Conservation (phyloP, 2,329 filamentous ascomycete genomes). For the Ramichloridium luteum region DNA sequence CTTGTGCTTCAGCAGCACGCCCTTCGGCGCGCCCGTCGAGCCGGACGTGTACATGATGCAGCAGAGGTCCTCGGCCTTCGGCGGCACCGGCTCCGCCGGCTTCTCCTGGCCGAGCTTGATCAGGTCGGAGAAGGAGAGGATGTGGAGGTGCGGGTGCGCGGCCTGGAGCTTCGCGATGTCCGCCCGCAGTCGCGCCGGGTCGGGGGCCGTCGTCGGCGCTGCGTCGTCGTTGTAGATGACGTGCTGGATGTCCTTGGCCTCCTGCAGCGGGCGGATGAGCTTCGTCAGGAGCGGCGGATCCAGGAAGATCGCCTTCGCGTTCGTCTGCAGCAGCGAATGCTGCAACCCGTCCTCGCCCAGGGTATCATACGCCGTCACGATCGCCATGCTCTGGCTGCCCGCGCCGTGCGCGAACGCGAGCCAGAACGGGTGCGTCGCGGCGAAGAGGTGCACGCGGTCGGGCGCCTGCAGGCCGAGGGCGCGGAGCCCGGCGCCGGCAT, state of each 20-base stretch:
- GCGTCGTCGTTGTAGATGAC: constrained; percentile 47
- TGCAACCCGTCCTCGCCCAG: constrained; percentile 72
- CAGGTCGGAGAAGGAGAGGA: constrained; percentile 45
- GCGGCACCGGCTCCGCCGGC: constrained; percentile 57
- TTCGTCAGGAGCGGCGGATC: constrained; percentile 60
- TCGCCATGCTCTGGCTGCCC: constrained; percentile 72
- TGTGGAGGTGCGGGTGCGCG: constrained; percentile 40
- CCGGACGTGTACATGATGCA: constrained; percentile 79
- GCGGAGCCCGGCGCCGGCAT: constrained; percentile 61
- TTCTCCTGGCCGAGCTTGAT: constrained; percentile 49
- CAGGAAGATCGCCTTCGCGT: constrained; percentile 71
- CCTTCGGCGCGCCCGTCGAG: constrained; percentile 80
- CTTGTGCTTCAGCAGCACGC: constrained; percentile 69
- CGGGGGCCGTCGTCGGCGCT: constrained; percentile 19
- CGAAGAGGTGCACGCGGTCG: constrained; percentile 69
- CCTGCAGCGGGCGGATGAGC: constrained; percentile 42
- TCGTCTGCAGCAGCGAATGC: constrained; percentile 74
- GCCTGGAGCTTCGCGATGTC: constrained; percentile 43
- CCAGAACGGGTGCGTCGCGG: constrained; percentile 75
- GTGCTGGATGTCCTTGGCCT: constrained; percentile 43
- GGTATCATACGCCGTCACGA: constrained; percentile 92
- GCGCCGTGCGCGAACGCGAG: constrained; percentile 58
- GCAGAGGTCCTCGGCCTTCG: constrained; percentile 63
- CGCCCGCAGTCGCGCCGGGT: constrained; percentile 36
- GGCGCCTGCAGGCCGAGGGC: constrained; percentile 56